A percentile compares a stretch with the other conserved stretches of the same genome.
These are phyloP conservation scores for Claviceps sp. DNA, from an alignment of 2,329 filamentous ascomycete species.

Conservation along the genomic window DNA sequence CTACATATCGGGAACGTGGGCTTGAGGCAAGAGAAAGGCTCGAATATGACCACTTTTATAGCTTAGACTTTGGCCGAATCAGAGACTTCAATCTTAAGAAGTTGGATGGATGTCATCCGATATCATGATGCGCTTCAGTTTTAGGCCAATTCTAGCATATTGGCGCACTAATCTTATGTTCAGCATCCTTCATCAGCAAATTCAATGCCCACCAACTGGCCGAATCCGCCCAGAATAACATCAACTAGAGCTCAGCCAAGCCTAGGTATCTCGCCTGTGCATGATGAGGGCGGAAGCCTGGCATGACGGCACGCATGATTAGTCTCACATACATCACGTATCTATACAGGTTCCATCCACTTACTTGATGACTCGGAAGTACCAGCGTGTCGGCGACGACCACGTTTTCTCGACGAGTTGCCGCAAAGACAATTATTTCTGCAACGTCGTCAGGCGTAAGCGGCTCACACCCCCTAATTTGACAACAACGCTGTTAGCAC, in stretches of 20 bases:
- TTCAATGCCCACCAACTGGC: no score
- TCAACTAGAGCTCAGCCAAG: not conserved
- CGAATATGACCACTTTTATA: conserved; percentile 18
- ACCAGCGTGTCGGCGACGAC: conserved; percentile 78
- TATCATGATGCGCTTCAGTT: no score
- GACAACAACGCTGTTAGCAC: not conserved
- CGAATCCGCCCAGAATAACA: no score
- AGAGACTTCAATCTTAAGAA: not conserved
- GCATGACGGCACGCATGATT: not conserved
- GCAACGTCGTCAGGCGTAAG: conserved; percentile 84
- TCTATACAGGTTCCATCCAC: not conserved
- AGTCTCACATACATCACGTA: not conserved
- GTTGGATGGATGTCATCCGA: no score
- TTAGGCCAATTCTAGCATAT: no score
- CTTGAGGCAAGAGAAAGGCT: conserved; percentile 28
- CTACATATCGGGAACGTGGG: conserved; percentile 15
- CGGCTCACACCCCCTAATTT: conserved; percentile 55
- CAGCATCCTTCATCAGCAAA: no score
- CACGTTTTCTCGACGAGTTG: conserved; percentile 75
- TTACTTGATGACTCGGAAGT: conserved; percentile 79
- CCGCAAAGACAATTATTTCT: conserved; percentile 77
- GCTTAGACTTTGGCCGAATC: not conserved
- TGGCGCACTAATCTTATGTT: no score
- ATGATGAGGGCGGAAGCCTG: conserved; percentile 21
- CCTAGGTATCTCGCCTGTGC: conserved; percentile 14